Evolutionary conservation across 2,329 filamentous ascomycete genomes (phyloP), one percentile per base, ranked within the genome.

Genomic region (Pyrenochaeta sp.): DNA sequence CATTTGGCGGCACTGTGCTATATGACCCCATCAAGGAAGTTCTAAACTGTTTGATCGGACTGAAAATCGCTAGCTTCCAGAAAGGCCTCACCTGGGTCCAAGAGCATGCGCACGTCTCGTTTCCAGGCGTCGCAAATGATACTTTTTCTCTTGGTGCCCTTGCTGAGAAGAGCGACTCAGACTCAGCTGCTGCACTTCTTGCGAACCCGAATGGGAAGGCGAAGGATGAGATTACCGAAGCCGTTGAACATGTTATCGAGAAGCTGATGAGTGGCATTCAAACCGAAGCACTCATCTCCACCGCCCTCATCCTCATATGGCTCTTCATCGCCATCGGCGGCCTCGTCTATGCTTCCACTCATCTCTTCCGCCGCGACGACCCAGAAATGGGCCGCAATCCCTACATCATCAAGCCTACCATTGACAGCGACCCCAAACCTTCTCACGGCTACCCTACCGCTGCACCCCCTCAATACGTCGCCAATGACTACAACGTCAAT

Each of bases 71-170:
- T 62, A 85, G 87, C 18, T 86, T 99, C 61, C 87, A 98, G 74
- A 89, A 90, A 69, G 95, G 90, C 11, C 82, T 98, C n/a, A 96
- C 91, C 0, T 99, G 94, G 94, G 90, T 97, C 10, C 86, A 90
- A 67, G 89, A 98, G 63, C 81, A 98, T 72, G 92, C 95, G 3
- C 85, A 95, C 57, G 84, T 99, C 64, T 81, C 86, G 54, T 89
- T 99, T 64, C 95, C 95, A 0, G 77, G 85, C 47, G 87, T 98
- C 56, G 82, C 86, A 21, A 89, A 91, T 66, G 84, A 97, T 72
- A 90, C 90, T 1, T 96, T 98, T 78, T 94, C 91, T 53, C 79
- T 88, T 47, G 92, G 93, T 36, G 90, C 93, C 50, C 79, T 86
- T 29, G 81, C 79, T 21, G 82, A 82, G 64, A 74, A 85, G 41